Evolutionary conservation across 371 early-diverging fungal genomes (phyloP), one percentile per base, ranked within the genome.

Genomic region (Mortierella sp.): DNA sequence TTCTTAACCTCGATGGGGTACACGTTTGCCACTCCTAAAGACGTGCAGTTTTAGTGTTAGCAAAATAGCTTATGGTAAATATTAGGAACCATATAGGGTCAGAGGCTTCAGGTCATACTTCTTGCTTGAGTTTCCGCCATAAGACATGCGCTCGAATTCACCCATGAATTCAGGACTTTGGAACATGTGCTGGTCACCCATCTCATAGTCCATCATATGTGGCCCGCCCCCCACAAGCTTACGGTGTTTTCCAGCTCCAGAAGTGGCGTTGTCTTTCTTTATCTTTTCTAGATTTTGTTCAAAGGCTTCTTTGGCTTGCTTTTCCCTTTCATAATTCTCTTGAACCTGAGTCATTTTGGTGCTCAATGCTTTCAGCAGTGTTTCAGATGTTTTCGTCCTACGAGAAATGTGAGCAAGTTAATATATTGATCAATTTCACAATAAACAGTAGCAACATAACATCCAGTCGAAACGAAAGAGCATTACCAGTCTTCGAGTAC

Each of bases 281-380:
- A 86, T 61, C 65, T 72, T 74, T 22, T 90, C 92, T 35, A 92
- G 45, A 24, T 84, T 77, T 20, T 77, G 71, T 9, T 84, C 83
- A 75, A 89, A 89, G 0, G 85, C 86, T 14, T 88, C 87, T 18
- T 80, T 83, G 22, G 84, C 84, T n/a, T 78, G 84, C 72, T 91
- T 90, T 72, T 93, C 91, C 65, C 85, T 84, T 45, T 85, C 85
- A 14, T 88, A 88, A 24, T 87, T 75, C 12, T 84, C 87, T 65
- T 86, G 83, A 43, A 94, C 87, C 22, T 86, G 86, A 0, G 64
- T 87, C 70, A 97, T 90, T 78, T 88, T 88, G 47, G 84, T 77
- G 72, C 93, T 93, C 40, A 96, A 88, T 10, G 90, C 91, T n/a
- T 78, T 83, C 67, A 93, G 75, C 55, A 94, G 85, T 39, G 86